Conservation (phyloP, 495 filamentous ascomycete genomes). For the Durotheca rogersii region DNA sequence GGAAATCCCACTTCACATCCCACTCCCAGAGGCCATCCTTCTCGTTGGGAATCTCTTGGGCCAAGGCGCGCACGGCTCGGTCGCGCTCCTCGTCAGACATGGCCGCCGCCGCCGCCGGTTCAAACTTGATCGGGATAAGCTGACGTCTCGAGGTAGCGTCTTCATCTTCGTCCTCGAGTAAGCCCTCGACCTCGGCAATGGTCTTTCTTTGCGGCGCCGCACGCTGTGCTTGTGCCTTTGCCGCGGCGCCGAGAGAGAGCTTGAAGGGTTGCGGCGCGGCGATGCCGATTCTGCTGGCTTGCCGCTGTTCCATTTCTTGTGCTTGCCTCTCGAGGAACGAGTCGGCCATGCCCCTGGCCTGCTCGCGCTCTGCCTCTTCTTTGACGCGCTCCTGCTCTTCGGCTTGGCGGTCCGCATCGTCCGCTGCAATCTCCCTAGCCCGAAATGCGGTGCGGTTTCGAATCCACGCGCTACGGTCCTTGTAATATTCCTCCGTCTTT, state of each 20-base stretch:
- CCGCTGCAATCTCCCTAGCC: conserved; percentile 67
- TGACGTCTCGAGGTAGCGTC: conserved; percentile 69
- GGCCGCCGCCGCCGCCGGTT: conserved; percentile 65
- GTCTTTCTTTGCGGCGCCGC: conserved; percentile 69
- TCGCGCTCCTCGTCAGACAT: conserved; percentile 83
- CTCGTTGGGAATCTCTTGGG: conserved; percentile 84
- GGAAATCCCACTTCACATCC: conserved; percentile 90
- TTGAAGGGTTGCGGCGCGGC: conserved; percentile 85
- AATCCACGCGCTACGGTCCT: conserved; percentile 79
- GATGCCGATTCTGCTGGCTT: conserved; percentile 42
- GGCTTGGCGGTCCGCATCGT: conserved; percentile 76
- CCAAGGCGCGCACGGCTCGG: conserved; percentile 75
- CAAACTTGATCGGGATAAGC: conserved; percentile 90
- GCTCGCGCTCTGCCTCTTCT: conserved; percentile 70
- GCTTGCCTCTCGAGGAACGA: conserved; percentile 89
- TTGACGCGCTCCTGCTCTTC: conserved; percentile 73
- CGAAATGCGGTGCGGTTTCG: conserved; percentile 75
- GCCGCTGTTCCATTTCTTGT: conserved; percentile 73
- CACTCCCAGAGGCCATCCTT: conserved; percentile 87
- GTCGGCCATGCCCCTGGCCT: conserved; percentile 84
- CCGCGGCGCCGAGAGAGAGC: conserved; percentile 85
- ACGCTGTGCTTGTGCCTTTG: conserved; percentile 74
- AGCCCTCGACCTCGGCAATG: conserved; percentile 87
- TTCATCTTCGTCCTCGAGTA: conserved; percentile 93
- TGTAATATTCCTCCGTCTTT: conserved; percentile 80